These are phyloP conservation scores for Colletotrichum lupini DNA, from an alignment of 2,329 filamentous ascomycete genomes.

Conservation along the genomic window DNA sequence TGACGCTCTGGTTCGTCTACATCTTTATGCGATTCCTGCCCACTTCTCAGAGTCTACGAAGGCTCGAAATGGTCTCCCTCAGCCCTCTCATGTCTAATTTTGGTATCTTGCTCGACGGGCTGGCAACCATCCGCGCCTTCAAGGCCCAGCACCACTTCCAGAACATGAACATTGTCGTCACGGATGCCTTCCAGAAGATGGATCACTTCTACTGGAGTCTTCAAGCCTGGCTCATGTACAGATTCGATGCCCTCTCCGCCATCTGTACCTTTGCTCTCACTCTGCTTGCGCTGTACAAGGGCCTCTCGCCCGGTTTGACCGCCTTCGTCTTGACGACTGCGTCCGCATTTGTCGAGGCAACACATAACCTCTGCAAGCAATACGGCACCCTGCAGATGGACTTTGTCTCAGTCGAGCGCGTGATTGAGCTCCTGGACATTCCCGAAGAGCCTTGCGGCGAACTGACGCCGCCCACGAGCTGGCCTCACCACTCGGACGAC, in stretches of 20 bases:
- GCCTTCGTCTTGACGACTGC: constrained; percentile 86
- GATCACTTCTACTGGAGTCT: constrained; percentile 96
- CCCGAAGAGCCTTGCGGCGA: constrained; percentile 79
- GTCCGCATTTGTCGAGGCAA: constrained; percentile 74
- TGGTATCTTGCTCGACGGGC: constrained; percentile 84
- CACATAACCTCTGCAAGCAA: constrained; percentile 78
- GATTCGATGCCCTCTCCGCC: constrained; percentile 80
- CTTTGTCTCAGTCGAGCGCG: constrained; percentile 89
- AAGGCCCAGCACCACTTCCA: constrained; percentile 84
- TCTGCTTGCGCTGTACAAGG: constrained; percentile 77
- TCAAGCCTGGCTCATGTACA: constrained; percentile 85
- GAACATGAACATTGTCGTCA: constrained; percentile 80
- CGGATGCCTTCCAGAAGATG: constrained; percentile 92
- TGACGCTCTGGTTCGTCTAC: constrained; percentile 76
- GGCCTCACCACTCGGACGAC: constrained; percentile 79
- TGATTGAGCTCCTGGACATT: constrained; percentile 83
- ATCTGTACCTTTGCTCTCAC: constrained; percentile 80
- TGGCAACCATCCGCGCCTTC: constrained; percentile 89
- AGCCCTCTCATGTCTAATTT: constrained; percentile 94
- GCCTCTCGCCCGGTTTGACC: constrained; percentile 81
- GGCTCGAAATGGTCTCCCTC: constrained; percentile 89
- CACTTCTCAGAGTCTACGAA: constrained; percentile 82
- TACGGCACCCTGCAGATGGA: constrained; percentile 92
- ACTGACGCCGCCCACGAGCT: constrained; percentile 76
- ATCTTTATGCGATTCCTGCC: constrained; percentile 84